A percentile compares a stretch with the other conserved stretches of the same genome.
phyloP scores from a whole-genome alignment of 306 rosid genomes.

The Pachyrhizus erosus region DNA sequence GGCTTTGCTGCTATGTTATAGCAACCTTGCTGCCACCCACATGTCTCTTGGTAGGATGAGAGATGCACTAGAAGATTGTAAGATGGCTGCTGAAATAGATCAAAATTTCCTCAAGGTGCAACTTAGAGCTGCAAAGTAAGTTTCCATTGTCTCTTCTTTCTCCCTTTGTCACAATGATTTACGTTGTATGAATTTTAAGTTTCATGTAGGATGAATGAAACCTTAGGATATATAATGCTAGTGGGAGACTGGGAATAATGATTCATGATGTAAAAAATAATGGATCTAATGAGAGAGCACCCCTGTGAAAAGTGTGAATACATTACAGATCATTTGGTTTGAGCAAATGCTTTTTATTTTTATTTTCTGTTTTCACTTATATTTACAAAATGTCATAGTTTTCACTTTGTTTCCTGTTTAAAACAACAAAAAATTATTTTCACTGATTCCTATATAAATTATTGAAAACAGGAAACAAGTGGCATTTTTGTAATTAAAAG shows the following conservation, averaged over 20 bases:
- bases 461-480: not conserved
- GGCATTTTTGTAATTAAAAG: not conserved
- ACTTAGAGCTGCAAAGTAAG: conserved; percentile 99
- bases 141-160: conserved; percentile 34
- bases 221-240: conserved; percentile 1
- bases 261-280: conserved; percentile 5
- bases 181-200: conserved; percentile 41
- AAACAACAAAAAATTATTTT: not conserved
- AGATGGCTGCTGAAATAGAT: conserved; percentile 80
- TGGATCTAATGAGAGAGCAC: not conserved
- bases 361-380: not conserved
- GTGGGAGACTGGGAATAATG: conserved; percentile 20
- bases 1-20: conserved; percentile 91
- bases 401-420: not conserved
- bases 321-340: not conserved
- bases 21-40: conserved; percentile 97
- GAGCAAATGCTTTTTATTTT: not conserved
- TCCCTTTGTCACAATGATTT: conserved; percentile 21
- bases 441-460: not conserved
- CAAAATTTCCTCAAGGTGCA: conserved; percentile 82
- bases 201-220: conserved; percentile 19
- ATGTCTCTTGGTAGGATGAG: conserved; percentile 93
- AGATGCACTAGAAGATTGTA: conserved; percentile 87
- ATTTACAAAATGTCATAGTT: not conserved
- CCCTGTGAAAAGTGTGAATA: not conserved